phyloP scores from a whole-genome alignment of 169 alveolate species.

The Plasmodium inui region DNA sequence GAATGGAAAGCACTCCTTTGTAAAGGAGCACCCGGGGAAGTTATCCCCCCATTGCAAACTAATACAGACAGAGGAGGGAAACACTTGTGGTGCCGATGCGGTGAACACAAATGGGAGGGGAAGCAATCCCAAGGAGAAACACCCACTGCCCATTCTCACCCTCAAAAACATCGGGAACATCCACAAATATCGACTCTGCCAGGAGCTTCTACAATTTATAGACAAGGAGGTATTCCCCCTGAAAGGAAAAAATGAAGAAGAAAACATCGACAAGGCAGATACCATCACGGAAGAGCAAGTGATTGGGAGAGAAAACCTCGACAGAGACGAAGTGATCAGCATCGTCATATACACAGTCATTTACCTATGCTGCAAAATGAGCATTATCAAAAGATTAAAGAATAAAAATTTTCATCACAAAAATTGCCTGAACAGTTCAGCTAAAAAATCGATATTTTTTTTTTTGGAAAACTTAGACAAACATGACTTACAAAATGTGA shows the following conservation, averaged over 20 bases:
- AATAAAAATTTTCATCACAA: slow-evolving; percentile 18
- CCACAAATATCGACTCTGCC: slow-evolving; percentile 44
- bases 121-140: background rate
- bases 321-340: slow-evolving; percentile 40
- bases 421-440: background rate
- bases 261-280: background rate
- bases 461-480: slow-evolving; percentile 45
- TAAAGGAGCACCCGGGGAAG: background rate
- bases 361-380: slow-evolving; percentile 45
- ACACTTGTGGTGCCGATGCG: background rate
- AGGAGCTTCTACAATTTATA: slow-evolving; percentile 5
- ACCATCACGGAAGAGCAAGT: background rate
- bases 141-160: slow-evolving; percentile 27
- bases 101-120: background rate
- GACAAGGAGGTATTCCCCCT: slow-evolving; percentile 4
- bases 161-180: slow-evolving; percentile 6
- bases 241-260: background rate
- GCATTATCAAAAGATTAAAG: slow-evolving; percentile 33
- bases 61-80: background rate
- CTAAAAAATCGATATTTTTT: slow-evolving; percentile 8
- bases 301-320: background rate
- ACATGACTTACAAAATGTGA: slow-evolving; percentile 70
- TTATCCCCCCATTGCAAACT: background rate
- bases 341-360: slow-evolving; percentile 28
- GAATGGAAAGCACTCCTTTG: background rate